Percentiles rank a stretch among this genome's conserved stretches.
phyloP scores from a whole-genome alignment of 2,329 filamentous ascomycete genomes.

The Mycogone perniciosa region DNA sequence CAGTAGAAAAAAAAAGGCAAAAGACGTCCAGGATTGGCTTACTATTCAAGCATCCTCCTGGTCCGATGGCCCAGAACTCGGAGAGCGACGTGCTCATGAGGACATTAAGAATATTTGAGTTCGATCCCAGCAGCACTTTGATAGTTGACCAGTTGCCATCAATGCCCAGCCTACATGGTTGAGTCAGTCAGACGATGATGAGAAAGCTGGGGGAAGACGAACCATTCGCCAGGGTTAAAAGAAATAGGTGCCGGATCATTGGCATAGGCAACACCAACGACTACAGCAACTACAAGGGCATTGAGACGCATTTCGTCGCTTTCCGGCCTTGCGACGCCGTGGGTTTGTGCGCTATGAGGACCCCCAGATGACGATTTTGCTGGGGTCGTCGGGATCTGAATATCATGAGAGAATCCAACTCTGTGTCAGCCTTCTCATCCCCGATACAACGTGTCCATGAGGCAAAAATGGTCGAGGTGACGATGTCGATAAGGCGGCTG shows the following conservation, averaged over 20 bases:
- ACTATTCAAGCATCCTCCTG: constrained; percentile 48
- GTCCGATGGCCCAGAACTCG: constrained; percentile 63
- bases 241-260: constrained; percentile 17
- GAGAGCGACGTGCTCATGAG: constrained; percentile 61
- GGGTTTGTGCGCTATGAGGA: neutral
- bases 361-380: constrained; percentile 1
- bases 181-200: neutral
- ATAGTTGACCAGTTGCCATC: constrained; percentile 71
- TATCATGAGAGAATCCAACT: constrained; percentile 1
- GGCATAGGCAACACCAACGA: constrained; percentile 9
- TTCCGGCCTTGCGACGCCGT: constrained; percentile 1
- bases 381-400: neutral
- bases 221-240: constrained; percentile 20
- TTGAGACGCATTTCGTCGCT: constrained; percentile 13
- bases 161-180: constrained; percentile 47
- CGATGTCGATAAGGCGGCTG: neutral
- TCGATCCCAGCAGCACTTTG: constrained; percentile 43
- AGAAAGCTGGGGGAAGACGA: neutral
- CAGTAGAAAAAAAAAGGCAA: neutral
- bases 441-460: constrained; percentile 6
- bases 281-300: constrained; percentile 4
- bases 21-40: constrained; percentile 21
- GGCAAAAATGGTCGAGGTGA: neutral
- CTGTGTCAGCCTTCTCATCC: neutral
- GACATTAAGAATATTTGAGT: constrained; percentile 30